Evolutionary conservation across 768 basidiomycete species (phyloP), one percentile per base, ranked within the genome.

Genomic region (Tephrocybe sp.): DNA sequence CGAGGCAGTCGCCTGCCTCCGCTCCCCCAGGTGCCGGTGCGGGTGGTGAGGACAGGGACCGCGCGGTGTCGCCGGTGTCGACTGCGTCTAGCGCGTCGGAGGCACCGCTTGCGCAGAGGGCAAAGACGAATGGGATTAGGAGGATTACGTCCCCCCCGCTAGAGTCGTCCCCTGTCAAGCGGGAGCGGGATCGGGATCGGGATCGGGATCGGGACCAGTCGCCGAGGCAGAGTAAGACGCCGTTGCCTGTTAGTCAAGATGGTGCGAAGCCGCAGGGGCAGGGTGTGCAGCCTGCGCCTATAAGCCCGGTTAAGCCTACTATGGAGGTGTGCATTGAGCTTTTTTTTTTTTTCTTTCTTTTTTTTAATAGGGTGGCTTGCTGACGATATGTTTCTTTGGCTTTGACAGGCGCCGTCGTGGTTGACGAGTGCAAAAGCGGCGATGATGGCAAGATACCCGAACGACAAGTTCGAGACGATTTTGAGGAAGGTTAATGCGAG

Each of bases 391-490:
- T 52, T 41, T 49, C 20, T 9, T 23, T 35, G 48, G 40, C 35
- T 36, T 42, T 39, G 51, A 38, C 53, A 83, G 72, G 79, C 77
- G 16, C 92, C 92, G 0, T 62, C 70, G 16, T 95, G 93, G 91
- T 72, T 93, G 35, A 69, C 74, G n/a, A 59, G 60, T 17, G 84
- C 89, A n/a, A 79, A 88, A 62, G 76, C 78, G 43, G 73, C 71
- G 1, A 80, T 94, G 76, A 83, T 86, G 60, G 66, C 71, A 8
- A 80, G 76, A 67, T 95, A 91, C 62, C 84, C 86, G 1, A 79
- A 89, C 54, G 95, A 98, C 66, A 80, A 66, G 52, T 95, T 98
- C 58, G 87, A 91, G 58, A 80, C 89, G 14, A 82, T 89, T 30
- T 69, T 83, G 31, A 78, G 82, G 26, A 86, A 82, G 61, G 70